Evolutionary conservation across 2,329 filamentous ascomycete genomes (phyloP).

Genomic region (Fusarium illudens): DNA sequence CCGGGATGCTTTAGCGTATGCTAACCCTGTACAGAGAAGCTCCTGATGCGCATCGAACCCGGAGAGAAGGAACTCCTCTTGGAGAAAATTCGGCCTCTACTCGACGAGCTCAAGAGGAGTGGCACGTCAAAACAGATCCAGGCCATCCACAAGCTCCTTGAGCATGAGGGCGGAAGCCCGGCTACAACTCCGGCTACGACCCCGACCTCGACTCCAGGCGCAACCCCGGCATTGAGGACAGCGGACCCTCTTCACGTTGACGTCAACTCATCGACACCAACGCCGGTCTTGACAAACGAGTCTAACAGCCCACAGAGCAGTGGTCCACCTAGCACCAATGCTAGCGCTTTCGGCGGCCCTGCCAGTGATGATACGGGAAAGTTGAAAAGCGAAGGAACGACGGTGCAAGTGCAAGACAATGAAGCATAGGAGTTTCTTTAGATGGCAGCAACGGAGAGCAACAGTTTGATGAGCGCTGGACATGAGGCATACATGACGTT

Average conservation of each 20-base stretch:
- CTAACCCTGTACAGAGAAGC: slow-evolving; percentile 70
- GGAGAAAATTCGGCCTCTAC: slow-evolving; percentile 69
- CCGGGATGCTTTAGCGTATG: neutral
- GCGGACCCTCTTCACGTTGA: slow-evolving; percentile 52
- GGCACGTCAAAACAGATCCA: slow-evolving; percentile 69
- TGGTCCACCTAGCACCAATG: slow-evolving; percentile 69
- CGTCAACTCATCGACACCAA: slow-evolving; percentile 64
- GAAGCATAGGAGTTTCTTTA: slow-evolving; percentile 39
- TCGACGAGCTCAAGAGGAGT: slow-evolving; percentile 69
- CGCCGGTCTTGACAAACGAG: slow-evolving; percentile 73
- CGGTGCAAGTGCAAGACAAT: slow-evolving; percentile 42
- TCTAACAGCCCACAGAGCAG: slow-evolving; percentile 75
- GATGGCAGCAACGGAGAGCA: neutral
- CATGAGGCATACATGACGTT: slow-evolving; percentile 40
- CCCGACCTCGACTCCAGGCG: neutral
- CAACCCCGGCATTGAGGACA: slow-evolving; percentile 14
- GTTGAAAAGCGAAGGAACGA: slow-evolving; percentile 22
- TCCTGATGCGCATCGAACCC: slow-evolving; percentile 71
- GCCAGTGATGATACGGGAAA: slow-evolving; percentile 43
- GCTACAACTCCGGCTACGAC: neutral
- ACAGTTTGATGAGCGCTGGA: slow-evolving; percentile 36
- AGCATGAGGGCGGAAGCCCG: slow-evolving; percentile 36
- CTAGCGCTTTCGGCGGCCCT: slow-evolving; percentile 59
- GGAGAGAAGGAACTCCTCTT: slow-evolving; percentile 67
- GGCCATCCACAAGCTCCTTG: slow-evolving; percentile 48